Evolutionary conservation across 352 stramenopile species (phyloP).

Genomic region (Plasmopara halstedii): DNA sequence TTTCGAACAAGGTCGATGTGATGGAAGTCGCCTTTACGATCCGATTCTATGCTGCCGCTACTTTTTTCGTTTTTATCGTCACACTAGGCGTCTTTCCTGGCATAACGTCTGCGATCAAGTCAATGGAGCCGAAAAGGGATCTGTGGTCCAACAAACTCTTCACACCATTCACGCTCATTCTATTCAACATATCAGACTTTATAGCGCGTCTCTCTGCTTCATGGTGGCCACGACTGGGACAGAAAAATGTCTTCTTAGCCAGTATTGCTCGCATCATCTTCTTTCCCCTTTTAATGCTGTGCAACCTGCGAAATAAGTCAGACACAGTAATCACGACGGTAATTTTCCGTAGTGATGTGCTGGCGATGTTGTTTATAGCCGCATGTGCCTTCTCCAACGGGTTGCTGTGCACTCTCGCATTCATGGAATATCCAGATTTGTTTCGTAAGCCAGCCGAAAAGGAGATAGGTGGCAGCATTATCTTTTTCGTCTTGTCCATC

Average conservation of each 20-base stretch:
- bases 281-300: slow-evolving; percentile 67
- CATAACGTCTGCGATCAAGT: slow-evolving; percentile 66
- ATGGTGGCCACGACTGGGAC: slow-evolving; percentile 22
- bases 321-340: slow-evolving; percentile 55
- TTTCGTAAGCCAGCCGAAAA: slow-evolving; percentile 55
- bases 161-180: slow-evolving; percentile 63
- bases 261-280: slow-evolving; percentile 43
- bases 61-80: slow-evolving; percentile 74
- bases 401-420: slow-evolving; percentile 53
- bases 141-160: slow-evolving; percentile 62
- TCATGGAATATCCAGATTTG: slow-evolving; percentile 71
- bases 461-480: slow-evolving; percentile 62
- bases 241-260: slow-evolving; percentile 29
- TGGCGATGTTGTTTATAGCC: slow-evolving; percentile 50
- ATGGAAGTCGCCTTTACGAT: slow-evolving; percentile 53
- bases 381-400: slow-evolving; percentile 64
- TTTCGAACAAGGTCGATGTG: slow-evolving; percentile 32
- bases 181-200: slow-evolving; percentile 76
- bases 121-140: slow-evolving; percentile 30
- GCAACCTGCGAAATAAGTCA: slow-evolving; percentile 67
- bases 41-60: slow-evolving; percentile 42
- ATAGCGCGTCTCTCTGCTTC: slow-evolving; percentile 48
- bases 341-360: slow-evolving; percentile 65
- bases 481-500: slow-evolving; percentile 77
- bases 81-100: slow-evolving; percentile 71